Evolutionary conservation across 1,139 yeast genomes (phyloP).

Genomic region (Kodamaea derodonti): DNA sequence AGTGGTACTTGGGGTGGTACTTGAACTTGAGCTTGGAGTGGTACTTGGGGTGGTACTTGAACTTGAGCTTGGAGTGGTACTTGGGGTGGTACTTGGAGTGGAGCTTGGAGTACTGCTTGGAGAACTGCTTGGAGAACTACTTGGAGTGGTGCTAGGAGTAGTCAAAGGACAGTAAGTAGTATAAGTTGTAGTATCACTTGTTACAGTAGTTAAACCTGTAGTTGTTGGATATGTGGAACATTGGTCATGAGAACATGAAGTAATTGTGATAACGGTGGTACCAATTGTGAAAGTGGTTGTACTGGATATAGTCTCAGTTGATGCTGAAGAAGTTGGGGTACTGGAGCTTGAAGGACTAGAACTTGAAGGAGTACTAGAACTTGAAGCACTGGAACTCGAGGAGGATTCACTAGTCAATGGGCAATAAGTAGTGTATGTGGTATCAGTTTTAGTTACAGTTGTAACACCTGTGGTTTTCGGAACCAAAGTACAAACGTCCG

Average conservation of each 20-base stretch:
- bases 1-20: background rate
- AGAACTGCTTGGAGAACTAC: conserved; percentile 1
- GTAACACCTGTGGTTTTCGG: conserved; percentile 42
- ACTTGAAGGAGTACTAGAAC: conserved; percentile 23
- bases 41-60: background rate
- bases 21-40: background rate
- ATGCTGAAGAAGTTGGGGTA: conserved; percentile 3
- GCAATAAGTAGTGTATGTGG: conserved; percentile 8
- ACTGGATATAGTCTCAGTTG: background rate
- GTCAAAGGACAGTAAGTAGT: conserved; percentile 9
- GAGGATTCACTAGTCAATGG: conserved; percentile 3
- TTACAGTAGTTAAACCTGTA: conserved; percentile 41
- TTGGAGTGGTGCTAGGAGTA: background rate
- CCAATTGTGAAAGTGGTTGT: conserved; percentile 4
- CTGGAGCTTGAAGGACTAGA: conserved; percentile 26
- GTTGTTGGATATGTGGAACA: conserved; percentile 34
- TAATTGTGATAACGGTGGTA: conserved; percentile 33
- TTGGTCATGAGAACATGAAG: conserved; percentile 38
- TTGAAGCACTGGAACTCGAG: conserved; percentile 1
- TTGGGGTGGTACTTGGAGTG: too few species aligned
- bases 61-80: background rate
- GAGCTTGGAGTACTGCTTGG: too few species aligned
- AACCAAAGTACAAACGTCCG: conserved; percentile 29
- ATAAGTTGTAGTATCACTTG: conserved; percentile 14
- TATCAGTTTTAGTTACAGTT: conserved; percentile 25